Conservation (phyloP, 2,329 filamentous ascomycete species). For the Ceratocystis diversiconidia region DNA sequence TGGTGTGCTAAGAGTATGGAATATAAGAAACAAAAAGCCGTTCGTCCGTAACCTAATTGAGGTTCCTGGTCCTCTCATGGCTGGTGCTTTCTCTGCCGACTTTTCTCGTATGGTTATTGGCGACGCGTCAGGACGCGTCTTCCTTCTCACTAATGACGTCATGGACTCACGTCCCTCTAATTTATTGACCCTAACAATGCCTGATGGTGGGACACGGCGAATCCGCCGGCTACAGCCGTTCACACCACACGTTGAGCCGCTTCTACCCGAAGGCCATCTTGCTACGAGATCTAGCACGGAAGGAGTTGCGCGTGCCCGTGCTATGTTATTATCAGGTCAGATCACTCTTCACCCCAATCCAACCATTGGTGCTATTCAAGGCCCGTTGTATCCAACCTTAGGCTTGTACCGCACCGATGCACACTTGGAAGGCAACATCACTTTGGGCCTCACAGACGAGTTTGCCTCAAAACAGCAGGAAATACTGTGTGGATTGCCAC, state of each 20-base stretch:
- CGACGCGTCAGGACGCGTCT: slow-evolving; percentile 47
- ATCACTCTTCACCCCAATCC: slow-evolving; percentile 32
- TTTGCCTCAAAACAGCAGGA: slow-evolving; percentile 6
- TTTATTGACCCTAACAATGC: slow-evolving; percentile 28
- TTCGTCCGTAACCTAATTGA: slow-evolving; percentile 41
- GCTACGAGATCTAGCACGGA: background rate
- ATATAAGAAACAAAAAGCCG: slow-evolving; percentile 30
- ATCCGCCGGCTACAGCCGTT: slow-evolving; percentile 35
- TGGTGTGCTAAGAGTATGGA: slow-evolving; percentile 49
- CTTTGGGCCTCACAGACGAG: background rate
- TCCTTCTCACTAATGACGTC: slow-evolving; percentile 37
- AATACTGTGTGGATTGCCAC: background rate
- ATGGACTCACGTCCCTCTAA: slow-evolving; percentile 27
- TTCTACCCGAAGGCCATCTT: slow-evolving; percentile 25
- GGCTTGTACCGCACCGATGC: slow-evolving; percentile 35
- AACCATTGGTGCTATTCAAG: slow-evolving; percentile 42
- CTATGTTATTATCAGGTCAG: slow-evolving; percentile 29
- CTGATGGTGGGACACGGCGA: slow-evolving; percentile 22
- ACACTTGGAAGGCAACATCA: slow-evolving; percentile 33
- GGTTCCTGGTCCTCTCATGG: slow-evolving; percentile 41
- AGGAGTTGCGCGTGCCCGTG: slow-evolving; percentile 23
- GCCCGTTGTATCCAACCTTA: slow-evolving; percentile 35
- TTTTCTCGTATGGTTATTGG: slow-evolving; percentile 41
- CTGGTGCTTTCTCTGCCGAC: slow-evolving; percentile 44
- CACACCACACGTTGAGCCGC: slow-evolving; percentile 37